Evolutionary conservation across 495 filamentous ascomycete genomes (phyloP), one percentile per base, ranked within the genome.

Genomic region (Durotheca rogersii): DNA sequence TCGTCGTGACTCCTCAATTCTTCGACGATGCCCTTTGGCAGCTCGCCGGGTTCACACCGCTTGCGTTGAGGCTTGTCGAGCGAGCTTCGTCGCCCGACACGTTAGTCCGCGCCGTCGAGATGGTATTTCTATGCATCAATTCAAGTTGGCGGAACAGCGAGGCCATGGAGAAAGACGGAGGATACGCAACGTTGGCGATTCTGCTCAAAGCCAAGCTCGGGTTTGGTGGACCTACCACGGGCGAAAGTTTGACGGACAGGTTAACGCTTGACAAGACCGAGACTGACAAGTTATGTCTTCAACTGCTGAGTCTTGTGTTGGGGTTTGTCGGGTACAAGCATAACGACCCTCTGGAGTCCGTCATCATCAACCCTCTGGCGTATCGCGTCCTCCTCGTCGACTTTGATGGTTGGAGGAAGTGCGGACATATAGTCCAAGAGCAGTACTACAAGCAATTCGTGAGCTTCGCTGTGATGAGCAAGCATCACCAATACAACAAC

Each of bases 71-170:
- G 63, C 69, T 96, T 33, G 68, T 98, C 10, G 88, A 96, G 60
- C 73, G 82, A 9, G 83, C 94, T 14, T 72, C 73, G 11, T 85
- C 80, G n/a, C 72, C 76, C 7, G 79, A 87, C 33, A 81, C 78
- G 21, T 77, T 89, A 27, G 71, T 88, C n/a, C 77, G 87, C 29
- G 84, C 90, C 2, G 84, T 95, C 7, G 81, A 90, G 54, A 85
- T 93, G 41, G 73, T 95, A 33, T 89, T 96, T 52, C 82, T 86
- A 61, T 85, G 85, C 41, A 84, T 95, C 11, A 82, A 87, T 60
- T 83, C 86, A 37, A 96, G 85, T 64, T 98, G 93, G 93, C 81
- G 93, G 56, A 97, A 96, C 55, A 97, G 94, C 59, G 93, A 98
- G 68, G 91, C 92, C 38, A 95, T 98, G 89, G 93, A 98, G 68